Percentiles rank a stretch among this genome's conserved stretches.
phyloP scores from a whole-genome alignment of 2,329 filamentous ascomycete genomes.

The Sordariomycetes sp. region DNA sequence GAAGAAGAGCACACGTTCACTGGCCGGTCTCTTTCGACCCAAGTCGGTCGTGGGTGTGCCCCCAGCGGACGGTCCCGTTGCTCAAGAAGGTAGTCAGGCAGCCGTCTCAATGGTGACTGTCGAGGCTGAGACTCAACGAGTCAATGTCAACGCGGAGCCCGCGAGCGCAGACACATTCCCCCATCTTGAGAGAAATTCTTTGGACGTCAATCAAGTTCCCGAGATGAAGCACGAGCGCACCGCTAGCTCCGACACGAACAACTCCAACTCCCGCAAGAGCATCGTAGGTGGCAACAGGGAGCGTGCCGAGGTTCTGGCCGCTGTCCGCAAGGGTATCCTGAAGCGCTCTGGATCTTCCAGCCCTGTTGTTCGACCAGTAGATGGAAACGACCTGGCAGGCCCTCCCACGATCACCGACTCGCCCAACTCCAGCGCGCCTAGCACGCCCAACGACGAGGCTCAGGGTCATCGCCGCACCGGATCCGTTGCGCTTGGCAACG shows the following conservation, averaged over 20 bases:
- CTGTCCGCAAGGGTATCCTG: conserved; percentile 89
- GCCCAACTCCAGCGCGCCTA: conserved; percentile 76
- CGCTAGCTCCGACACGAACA: conserved; percentile 49
- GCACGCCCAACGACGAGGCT: conserved; percentile 74
- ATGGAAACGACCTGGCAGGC: conserved; percentile 49
- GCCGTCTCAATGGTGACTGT: conserved; percentile 92
- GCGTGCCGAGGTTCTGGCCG: conserved; percentile 81
- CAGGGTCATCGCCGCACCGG: conserved; percentile 57
- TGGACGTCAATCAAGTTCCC: conserved; percentile 52
- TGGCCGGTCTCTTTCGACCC: conserved; percentile 89
- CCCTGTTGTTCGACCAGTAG: conserved; percentile 55
- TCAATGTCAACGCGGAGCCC: conserved; percentile 67
- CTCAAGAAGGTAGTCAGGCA: conserved; percentile 63
- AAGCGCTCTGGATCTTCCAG: conserved; percentile 74
- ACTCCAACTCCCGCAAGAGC: conserved; percentile 65
- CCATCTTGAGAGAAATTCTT: conserved; percentile 71
- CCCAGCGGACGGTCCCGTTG: conserved; percentile 52
- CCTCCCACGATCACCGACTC: conserved; percentile 64
- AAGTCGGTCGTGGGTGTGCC: conserved; percentile 82
- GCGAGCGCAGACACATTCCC: conserved; percentile 65
- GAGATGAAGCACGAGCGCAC: conserved; percentile 38
- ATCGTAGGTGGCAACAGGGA: conserved; percentile 87
- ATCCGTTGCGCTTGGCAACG: conserved; percentile 65
- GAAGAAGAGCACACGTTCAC: conserved; percentile 84
- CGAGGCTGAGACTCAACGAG: conserved; percentile 79